These are phyloP conservation scores for Leccinum arenicola DNA, from an alignment of 768 basidiomycete species.

Conservation along the genomic window DNA sequence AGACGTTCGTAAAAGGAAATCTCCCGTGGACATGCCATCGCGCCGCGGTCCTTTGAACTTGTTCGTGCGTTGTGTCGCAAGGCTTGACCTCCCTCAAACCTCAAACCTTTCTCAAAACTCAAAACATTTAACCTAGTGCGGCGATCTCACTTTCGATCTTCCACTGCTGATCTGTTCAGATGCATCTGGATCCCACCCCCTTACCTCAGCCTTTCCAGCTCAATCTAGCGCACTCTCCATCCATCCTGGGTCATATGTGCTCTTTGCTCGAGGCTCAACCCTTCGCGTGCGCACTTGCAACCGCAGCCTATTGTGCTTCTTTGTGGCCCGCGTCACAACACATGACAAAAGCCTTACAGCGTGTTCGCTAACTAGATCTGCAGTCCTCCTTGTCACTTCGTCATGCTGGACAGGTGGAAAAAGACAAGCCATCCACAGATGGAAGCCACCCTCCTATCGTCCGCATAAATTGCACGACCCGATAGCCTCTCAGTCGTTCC, in stretches of 20 bases:
- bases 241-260: constrained; percentile 14
- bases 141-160: constrained; percentile 33
- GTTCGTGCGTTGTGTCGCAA: background rate
- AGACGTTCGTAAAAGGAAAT: constrained; percentile 3
- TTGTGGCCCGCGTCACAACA: constrained; percentile 22
- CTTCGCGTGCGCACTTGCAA: constrained; percentile 5
- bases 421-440: constrained; percentile 17
- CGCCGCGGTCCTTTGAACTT: constrained; percentile 15
- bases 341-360: constrained; percentile 28
- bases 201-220: constrained; percentile 4
- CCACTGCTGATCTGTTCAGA: constrained; percentile 14
- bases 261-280: constrained; percentile 10
- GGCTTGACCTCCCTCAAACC: background rate
- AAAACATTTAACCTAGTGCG: constrained; percentile 22
- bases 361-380: constrained; percentile 27
- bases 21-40: constrained; percentile 15
- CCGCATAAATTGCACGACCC: constrained; percentile 27
- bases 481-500: constrained; percentile 5
- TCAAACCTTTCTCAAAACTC: constrained; percentile 12
- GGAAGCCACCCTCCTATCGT: constrained; percentile 20
- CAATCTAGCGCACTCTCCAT: constrained; percentile 9
- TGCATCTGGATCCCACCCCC: constrained; percentile 14
- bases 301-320: constrained; percentile 27
- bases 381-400: constrained; percentile 8
- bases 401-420: constrained; percentile 17